phyloP scores from a whole-genome alignment of 768 basidiomycete genomes.

The Russula vinacea region DNA sequence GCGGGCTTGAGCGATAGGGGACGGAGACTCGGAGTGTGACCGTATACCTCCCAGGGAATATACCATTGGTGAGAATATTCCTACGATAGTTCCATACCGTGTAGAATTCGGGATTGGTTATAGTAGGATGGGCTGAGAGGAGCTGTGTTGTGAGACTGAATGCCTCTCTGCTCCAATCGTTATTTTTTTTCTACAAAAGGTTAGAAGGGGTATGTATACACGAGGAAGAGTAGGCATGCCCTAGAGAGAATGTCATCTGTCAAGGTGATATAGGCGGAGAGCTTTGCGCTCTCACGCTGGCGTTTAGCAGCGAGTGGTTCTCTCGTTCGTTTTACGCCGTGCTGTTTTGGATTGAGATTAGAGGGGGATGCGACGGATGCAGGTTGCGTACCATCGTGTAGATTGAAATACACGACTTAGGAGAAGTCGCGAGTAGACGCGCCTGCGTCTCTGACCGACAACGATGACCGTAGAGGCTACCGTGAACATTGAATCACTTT shows the following conservation, averaged over 20 bases:
- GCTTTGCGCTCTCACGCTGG: constrained; percentile 68
- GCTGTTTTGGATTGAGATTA: constrained; percentile 41
- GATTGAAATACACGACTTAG: not conserved
- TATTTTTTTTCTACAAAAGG: constrained; percentile 56
- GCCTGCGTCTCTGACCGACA: constrained; percentile 37
- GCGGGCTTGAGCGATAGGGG: not conserved
- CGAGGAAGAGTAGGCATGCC: constrained; percentile 43
- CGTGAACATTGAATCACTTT: constrained; percentile 50
- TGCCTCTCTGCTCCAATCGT: constrained; percentile 70
- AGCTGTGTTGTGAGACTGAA: constrained; percentile 73
- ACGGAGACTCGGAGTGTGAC: not conserved
- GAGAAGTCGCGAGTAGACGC: not conserved
- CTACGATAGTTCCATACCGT: constrained; percentile 95
- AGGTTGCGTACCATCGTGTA: constrained; percentile 14
- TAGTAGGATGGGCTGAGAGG: constrained; percentile 48
- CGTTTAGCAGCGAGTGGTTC: constrained; percentile 65
- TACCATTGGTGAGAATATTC: constrained; percentile 65
- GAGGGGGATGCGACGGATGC: not conserved
- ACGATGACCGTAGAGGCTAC: constrained; percentile 54
- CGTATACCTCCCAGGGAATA: constrained; percentile 64
- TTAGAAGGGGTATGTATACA: constrained; percentile 13
- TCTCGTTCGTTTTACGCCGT: constrained; percentile 62
- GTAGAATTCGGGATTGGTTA: constrained; percentile 87
- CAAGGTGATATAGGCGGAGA: constrained; percentile 70
- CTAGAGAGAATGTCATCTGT: constrained; percentile 60